phyloP scores from a whole-genome alignment of 768 basidiomycete species.

The Fistulinella prunicolor region DNA sequence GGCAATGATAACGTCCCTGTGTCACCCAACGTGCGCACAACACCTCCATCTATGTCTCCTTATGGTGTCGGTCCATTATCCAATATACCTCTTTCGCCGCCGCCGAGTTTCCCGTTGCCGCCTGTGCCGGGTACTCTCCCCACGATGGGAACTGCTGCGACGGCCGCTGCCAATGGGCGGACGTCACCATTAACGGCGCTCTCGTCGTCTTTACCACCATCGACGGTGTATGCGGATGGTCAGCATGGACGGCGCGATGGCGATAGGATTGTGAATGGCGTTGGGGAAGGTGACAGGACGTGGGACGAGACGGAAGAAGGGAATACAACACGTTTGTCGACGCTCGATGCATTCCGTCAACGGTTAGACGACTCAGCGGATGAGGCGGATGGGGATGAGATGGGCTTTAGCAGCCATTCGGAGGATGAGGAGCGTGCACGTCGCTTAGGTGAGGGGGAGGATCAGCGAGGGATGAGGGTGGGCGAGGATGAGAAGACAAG shows the following conservation, averaged over 20 bases:
- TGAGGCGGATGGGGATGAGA: conserved; percentile 8
- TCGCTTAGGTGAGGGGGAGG: conserved; percentile 9
- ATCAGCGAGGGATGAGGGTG: not conserved
- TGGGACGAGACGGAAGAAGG: conserved; percentile 16
- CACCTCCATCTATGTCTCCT: conserved; percentile 4
- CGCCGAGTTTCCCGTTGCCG: conserved; percentile 23
- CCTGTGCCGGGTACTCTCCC: conserved; percentile 11
- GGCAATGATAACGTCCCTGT: not conserved
- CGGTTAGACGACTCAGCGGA: conserved; percentile 12
- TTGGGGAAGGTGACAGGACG: too few relatives aligned
- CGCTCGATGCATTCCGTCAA: conserved; percentile 25
- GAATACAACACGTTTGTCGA: conserved; percentile 21
- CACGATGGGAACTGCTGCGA: conserved; percentile 5
- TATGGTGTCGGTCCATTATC: not conserved
- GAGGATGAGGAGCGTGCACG: conserved; percentile 16
- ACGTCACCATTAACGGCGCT: conserved; percentile 15
- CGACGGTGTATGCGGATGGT: not conserved
- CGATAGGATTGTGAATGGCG: not conserved
- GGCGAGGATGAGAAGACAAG: not conserved
- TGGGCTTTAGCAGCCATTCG: not conserved
- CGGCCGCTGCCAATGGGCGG: conserved; percentile 14
- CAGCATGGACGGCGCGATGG: not conserved
- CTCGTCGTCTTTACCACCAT: conserved; percentile 12
- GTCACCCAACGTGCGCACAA: conserved; percentile 8
- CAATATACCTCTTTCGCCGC: conserved; percentile 20